Percentiles rank a stretch among this genome's conserved stretches.
These are phyloP conservation scores for Lippia alba DNA, from an alignment of 305 asterid species.

Conservation along the genomic window DNA sequence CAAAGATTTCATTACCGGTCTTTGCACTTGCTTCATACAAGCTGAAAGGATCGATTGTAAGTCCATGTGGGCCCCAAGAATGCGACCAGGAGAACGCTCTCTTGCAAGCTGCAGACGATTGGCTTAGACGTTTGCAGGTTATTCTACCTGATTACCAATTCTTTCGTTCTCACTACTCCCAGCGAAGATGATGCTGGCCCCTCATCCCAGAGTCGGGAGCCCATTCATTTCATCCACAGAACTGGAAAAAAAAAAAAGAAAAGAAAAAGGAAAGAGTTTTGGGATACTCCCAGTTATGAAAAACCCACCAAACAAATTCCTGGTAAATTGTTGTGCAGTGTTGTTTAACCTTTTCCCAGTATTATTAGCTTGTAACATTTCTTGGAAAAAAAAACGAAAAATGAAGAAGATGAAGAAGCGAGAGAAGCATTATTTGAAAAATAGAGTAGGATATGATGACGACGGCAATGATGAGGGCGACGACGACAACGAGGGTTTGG, in stretches of 20 bases:
- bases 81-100: conserved; percentile 66
- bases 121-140: conserved; percentile 65
- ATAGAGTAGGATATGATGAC: conserved; percentile 39
- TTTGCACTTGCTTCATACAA: conserved; percentile 83
- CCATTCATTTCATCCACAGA: neutral
- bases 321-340: conserved; percentile 52
- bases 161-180: conserved; percentile 54
- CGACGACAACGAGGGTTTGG: conserved; percentile 10
- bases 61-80: conserved; percentile 66
- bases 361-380: conserved; percentile 41
- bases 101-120: conserved; percentile 59
- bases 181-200: conserved; percentile 44
- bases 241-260: neutral
- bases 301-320: conserved; percentile 29
- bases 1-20: conserved; percentile 71
- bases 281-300: conserved; percentile 29
- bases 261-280: conserved; percentile 16
- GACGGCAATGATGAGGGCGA: neutral
- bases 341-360: conserved; percentile 34
- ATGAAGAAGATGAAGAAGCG: too few relatives aligned
- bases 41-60: conserved; percentile 64
- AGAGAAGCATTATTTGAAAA: conserved; percentile 21
- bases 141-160: conserved; percentile 69
- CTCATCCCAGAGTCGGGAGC: neutral
- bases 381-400: conserved; percentile 4